phyloP scores from a whole-genome alignment of 768 basidiomycete species.

The Mycena olivaceomarginata region DNA sequence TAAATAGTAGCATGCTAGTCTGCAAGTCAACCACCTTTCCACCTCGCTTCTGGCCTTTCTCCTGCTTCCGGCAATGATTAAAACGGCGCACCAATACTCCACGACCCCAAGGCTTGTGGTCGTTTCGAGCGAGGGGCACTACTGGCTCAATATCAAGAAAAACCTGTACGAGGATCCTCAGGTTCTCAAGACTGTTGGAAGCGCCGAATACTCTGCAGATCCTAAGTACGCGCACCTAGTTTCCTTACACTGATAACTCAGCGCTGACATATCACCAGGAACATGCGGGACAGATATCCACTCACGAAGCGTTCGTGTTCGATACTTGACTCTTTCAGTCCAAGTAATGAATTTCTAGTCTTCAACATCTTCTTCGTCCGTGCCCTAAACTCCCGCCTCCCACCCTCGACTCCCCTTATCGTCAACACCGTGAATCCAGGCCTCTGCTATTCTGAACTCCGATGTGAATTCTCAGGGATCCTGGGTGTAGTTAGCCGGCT shows the following conservation, averaged over 20 bases:
- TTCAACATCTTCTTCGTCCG: constrained; percentile 45
- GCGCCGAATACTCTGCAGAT: constrained; percentile 41
- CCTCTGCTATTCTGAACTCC: constrained; percentile 43
- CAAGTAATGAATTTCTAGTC: constrained; percentile 24
- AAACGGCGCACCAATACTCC: constrained; percentile 38
- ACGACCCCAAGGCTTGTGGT: constrained; percentile 45
- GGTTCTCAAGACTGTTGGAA: constrained; percentile 43
- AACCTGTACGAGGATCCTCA: constrained; percentile 22
- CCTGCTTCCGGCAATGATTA: constrained; percentile 51
- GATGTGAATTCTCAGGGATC: background rate
- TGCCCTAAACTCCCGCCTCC: constrained; percentile 29
- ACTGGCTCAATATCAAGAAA: constrained; percentile 13
- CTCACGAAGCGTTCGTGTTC: constrained; percentile 1
- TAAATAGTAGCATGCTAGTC: background rate
- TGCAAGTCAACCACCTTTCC: constrained; percentile 56
- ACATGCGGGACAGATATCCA: background rate
- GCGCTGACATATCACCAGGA: background rate
- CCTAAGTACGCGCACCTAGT: background rate
- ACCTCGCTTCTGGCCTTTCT: constrained; percentile 52
- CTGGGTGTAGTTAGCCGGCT: background rate
- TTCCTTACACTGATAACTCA: background rate
- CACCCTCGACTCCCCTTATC: constrained; percentile 33
- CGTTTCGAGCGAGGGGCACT: constrained; percentile 51
- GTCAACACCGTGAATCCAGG: constrained; percentile 45
- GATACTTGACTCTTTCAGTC: background rate